Evolutionary conservation across 495 filamentous ascomycete genomes (phyloP).

Genomic region (Lentithecium fluviatile): DNA sequence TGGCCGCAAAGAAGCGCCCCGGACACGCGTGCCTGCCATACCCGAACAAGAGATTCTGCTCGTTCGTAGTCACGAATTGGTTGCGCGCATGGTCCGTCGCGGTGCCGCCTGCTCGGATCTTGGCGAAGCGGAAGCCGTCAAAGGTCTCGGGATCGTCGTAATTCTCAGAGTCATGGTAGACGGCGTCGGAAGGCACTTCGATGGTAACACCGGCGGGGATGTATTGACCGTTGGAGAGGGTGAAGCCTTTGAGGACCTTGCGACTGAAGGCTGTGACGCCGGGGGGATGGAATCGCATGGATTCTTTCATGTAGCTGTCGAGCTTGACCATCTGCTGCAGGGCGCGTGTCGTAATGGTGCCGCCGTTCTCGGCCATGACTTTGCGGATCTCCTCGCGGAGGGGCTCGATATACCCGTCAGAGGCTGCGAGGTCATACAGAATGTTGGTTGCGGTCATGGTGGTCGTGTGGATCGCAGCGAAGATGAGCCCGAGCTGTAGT

Average conservation of each 20-base stretch:
- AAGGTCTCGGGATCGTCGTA: slow-evolving; percentile 27
- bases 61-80: slow-evolving; percentile 27
- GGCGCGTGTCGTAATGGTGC: slow-evolving; percentile 21
- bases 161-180: slow-evolving; percentile 19
- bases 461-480: slow-evolving; percentile 45
- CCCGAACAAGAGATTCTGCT: slow-evolving; percentile 21
- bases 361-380: slow-evolving; percentile 20
- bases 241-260: slow-evolving; percentile 29
- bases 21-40: slow-evolving; percentile 30
- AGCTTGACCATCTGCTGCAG: slow-evolving; percentile 31
- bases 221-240: slow-evolving; percentile 32
- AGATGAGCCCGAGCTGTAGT: slow-evolving; percentile 34
- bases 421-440: slow-evolving; percentile 23
- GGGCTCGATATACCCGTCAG: slow-evolving; percentile 22
- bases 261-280: slow-evolving; percentile 27
- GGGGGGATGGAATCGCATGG: slow-evolving; percentile 8
- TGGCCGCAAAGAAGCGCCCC: slow-evolving; percentile 29
- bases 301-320: slow-evolving; percentile 33
- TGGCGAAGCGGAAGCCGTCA: slow-evolving; percentile 29
- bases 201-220: slow-evolving; percentile 24
- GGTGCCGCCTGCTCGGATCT: slow-evolving; percentile 10
- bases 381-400: slow-evolving; percentile 31
- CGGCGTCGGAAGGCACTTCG: slow-evolving; percentile 20
- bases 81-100: slow-evolving; percentile 13
- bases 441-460: slow-evolving; percentile 31